phyloP scores from a whole-genome alignment of 768 basidiomycete genomes.

The Termitomyces sp. region DNA sequence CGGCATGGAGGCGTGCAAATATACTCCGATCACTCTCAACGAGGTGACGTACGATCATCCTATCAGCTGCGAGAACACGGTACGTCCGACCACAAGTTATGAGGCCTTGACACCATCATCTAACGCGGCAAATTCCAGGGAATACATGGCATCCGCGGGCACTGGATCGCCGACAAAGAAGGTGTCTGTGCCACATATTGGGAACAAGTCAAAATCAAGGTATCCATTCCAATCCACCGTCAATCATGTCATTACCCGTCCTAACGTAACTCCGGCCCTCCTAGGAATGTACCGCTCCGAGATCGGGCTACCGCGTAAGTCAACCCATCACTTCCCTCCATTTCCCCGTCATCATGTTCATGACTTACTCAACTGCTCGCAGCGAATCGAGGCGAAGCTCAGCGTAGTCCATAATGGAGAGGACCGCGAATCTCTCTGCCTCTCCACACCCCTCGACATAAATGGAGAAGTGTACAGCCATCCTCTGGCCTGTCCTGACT shows the following conservation, averaged over 20 bases:
- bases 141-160: constrained; percentile 2
- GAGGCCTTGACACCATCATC: not conserved
- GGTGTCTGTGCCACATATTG: constrained; percentile 12
- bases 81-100: not conserved
- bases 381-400: constrained; percentile 15
- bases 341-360: not conserved
- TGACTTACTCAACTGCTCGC: not conserved
- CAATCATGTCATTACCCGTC: not conserved
- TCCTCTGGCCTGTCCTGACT: constrained; percentile 15
- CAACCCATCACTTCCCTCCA: not conserved
- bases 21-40: constrained; percentile 17
- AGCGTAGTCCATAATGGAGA: constrained; percentile 8
- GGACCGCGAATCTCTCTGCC: constrained; percentile 7
- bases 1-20: constrained; percentile 20
- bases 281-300: constrained; percentile 13
- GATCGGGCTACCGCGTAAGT: constrained; percentile 13
- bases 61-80: constrained; percentile 16
- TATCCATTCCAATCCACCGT: not conserved
- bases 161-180: constrained; percentile 14
- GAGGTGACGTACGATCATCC: constrained; percentile 16
- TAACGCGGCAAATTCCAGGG: not conserved
- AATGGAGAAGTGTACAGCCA: constrained; percentile 8
- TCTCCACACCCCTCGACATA: constrained; percentile 9
- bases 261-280: not conserved
- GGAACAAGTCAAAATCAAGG: constrained; percentile 13